phyloP scores from a whole-genome alignment of 768 basidiomycete species.

The Suillus alpinus region DNA sequence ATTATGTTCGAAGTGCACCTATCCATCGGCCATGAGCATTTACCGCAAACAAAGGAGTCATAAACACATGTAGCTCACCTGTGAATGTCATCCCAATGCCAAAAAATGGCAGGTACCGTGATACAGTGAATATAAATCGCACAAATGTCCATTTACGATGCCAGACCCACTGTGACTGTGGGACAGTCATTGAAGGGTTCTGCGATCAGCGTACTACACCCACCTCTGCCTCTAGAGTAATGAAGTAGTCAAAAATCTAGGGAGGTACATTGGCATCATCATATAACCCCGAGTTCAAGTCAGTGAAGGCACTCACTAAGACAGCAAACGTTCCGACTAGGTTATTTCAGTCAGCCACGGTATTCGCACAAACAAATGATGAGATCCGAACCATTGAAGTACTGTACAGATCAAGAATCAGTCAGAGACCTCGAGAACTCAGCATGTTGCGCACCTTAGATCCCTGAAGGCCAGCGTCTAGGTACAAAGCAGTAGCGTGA shows the following conservation, averaged over 20 bases:
- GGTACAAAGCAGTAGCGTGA: neutral
- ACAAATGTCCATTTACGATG: constrained; percentile 21
- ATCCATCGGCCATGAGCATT: neutral
- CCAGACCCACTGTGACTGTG: constrained; percentile 24
- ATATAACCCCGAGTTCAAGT: neutral
- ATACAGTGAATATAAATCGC: constrained; percentile 22
- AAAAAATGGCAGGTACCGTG: constrained; percentile 27
- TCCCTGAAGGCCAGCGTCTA: neutral
- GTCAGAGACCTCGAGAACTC: neutral
- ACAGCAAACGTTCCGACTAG: too few species aligned
- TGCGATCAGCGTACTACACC: neutral
- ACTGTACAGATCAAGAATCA: neutral
- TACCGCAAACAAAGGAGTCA: neutral
- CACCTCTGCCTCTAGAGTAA: constrained; percentile 24
- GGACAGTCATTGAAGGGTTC: neutral
- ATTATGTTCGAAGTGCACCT: neutral
- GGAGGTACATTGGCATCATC: neutral
- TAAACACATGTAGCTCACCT: neutral
- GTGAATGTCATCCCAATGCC: constrained; percentile 12
- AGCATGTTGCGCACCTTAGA: neutral
- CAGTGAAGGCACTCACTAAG: too few species aligned
- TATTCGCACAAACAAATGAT: too few species aligned
- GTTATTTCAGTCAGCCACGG: too few species aligned
- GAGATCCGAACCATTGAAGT: neutral
- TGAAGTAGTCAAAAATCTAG: constrained; percentile 20